phyloP scores from a whole-genome alignment of 1,139 yeast species.

The Candida buenavistaensis region DNA sequence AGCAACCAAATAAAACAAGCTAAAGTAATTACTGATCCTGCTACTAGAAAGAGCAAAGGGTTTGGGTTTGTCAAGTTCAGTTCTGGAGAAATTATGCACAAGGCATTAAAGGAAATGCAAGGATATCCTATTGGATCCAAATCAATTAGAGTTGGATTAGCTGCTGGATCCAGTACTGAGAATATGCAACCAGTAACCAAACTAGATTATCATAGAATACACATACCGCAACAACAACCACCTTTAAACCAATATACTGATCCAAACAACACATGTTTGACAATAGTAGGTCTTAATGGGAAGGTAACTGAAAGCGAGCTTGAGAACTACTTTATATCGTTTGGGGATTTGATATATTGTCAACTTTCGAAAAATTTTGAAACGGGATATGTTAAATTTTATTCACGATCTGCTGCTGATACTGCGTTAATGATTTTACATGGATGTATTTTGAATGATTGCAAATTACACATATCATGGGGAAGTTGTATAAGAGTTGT shows the following conservation, averaged over 20 bases:
- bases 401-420: constrained; percentile 37
- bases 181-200: constrained; percentile 8
- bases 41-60: constrained; percentile 76
- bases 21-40: constrained; percentile 81
- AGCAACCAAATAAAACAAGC: constrained; percentile 76
- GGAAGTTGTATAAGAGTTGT: constrained; percentile 19
- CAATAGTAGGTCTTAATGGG: constrained; percentile 29
- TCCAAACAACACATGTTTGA: constrained; percentile 35
- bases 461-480: constrained; percentile 36
- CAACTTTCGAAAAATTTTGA: constrained; percentile 21
- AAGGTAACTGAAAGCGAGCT: constrained; percentile 33
- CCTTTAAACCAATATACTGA: constrained; percentile 32
- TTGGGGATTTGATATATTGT: constrained; percentile 37
- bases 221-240: constrained; percentile 36
- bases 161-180: constrained; percentile 20
- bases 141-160: constrained; percentile 63
- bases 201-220: constrained; percentile 8
- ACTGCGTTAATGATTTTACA: constrained; percentile 33
- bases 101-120: constrained; percentile 81
- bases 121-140: constrained; percentile 74
- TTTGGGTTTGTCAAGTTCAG: constrained; percentile 90
- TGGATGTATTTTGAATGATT: constrained; percentile 31
- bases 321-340: constrained; percentile 27
- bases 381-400: constrained; percentile 28
- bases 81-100: constrained; percentile 67